Evolutionary conservation across 1,139 yeast species (phyloP), one percentile per base, ranked within the genome.

Genomic region (Lodderomyces pseudojiufengensis): DNA sequence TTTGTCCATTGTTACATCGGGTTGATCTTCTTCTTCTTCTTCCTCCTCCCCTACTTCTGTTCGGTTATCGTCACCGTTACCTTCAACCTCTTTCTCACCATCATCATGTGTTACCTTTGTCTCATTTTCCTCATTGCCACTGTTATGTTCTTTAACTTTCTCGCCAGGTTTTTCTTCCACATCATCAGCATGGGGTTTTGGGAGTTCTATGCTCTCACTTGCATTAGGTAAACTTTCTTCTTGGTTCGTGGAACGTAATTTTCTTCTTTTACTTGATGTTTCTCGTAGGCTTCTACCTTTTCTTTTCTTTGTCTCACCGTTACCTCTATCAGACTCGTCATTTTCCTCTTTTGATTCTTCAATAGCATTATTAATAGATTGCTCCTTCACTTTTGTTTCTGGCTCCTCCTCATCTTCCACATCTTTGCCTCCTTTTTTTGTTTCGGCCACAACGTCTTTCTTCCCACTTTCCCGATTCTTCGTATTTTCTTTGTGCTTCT

Each of bases 21-120:
- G 52, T n/a, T 44, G 35, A 9, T 31, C 33, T 18, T 20, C 29
- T 14, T 29, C 39, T 36, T 48, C 43, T 23, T 37, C 42, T 33
- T 41, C 38, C 12, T 21, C 29, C 53, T 43, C 46, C 3, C 46
- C 54, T 13, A 35, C 41, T 14, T 41, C 46, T 9, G 38, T 49
- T 5, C 27, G 36, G 20, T 40, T 33, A 14, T 37, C 49, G 10
- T 41, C 48, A 10, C 31, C 35, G 9, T 44, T 47, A 44, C 22
- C 35, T 12, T 28, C 39, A 14, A 43, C 42, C 10, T 40, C 38
- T 22, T 49, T 51, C 13, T 32, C 37, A 13, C 9, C 31, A 20
- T 15, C 27, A 2, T 32, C 29, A 2, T 31, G 29, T n/a, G n/a
- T n/a, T 14, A 26, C 31, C n/a, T 29, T 27, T 13, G 24, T 14